Evolutionary conservation across 1,284 basidiomycete species (phyloP).

Genomic region (Apiotrichum brassicae): DNA sequence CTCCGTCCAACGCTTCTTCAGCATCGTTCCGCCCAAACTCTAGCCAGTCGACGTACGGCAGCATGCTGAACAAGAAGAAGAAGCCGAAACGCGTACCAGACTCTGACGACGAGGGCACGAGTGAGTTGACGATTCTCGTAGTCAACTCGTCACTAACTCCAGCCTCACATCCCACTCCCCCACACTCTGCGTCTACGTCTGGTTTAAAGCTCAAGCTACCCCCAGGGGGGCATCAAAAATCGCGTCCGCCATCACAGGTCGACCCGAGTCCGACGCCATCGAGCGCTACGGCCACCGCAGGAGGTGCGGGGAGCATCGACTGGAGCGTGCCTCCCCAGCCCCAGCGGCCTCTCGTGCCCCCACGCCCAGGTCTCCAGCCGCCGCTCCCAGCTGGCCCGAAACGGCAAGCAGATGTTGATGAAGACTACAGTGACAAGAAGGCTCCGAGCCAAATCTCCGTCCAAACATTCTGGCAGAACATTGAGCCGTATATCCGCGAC

Average conservation of each 20-base stretch:
- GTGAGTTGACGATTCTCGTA: no score
- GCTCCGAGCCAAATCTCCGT: conserved; percentile 53
- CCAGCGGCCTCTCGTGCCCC: conserved; percentile 53
- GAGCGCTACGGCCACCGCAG: conserved; percentile 24
- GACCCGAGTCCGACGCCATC: conserved; percentile 49
- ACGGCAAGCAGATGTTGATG: conserved; percentile 68
- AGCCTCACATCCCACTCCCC: conserved; percentile 48
- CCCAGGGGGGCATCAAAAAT: conserved; percentile 20
- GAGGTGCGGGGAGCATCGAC: conserved; percentile 34
- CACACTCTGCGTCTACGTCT: conserved; percentile 25
- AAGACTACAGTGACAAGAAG: conserved; percentile 80
- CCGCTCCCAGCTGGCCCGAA: conserved; percentile 70
- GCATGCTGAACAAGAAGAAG: conserved; percentile 65
- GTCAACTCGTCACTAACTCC: no score
- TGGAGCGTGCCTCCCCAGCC: conserved; percentile 33
- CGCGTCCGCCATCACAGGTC: conserved; percentile 16
- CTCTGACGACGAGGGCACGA: conserved; percentile 65
- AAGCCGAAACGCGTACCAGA: conserved; percentile 66
- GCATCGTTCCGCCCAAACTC: conserved; percentile 24
- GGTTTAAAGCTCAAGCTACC: conserved; percentile 39
- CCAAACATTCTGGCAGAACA: conserved; percentile 69
- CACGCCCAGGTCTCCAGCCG: conserved; percentile 60
- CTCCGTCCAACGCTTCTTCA: conserved; percentile 36
- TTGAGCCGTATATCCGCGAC: conserved; percentile 77
- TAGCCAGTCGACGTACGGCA: conserved; percentile 29